Evolutionary conservation across 78 protist genomes (phyloP).

Genomic region (Dictyostelium intermedium): DNA sequence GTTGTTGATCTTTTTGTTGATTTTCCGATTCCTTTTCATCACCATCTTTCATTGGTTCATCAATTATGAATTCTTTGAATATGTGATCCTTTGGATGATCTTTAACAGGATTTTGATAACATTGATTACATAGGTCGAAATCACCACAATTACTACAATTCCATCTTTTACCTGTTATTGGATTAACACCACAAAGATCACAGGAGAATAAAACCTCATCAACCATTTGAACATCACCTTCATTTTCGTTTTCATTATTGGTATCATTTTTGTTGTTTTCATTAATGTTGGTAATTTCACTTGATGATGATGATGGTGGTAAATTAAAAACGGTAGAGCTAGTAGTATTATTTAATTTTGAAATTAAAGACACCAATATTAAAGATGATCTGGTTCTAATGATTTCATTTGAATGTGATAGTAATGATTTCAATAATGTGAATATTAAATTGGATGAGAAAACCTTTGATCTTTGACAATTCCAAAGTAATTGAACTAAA

Average conservation of each 20-base stretch:
- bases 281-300: neutral
- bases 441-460: neutral
- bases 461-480: neutral
- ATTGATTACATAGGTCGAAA: constrained; percentile 70
- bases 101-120: constrained; percentile 13
- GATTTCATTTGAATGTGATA: constrained; percentile 17
- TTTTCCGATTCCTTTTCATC: neutral
- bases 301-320: neutral
- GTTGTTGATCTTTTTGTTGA: neutral
- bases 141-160: constrained; percentile 68
- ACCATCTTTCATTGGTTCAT: constrained; percentile 43
- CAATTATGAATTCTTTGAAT: constrained; percentile 25
- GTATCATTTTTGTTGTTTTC: too few relatives aligned
- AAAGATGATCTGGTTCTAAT: neutral
- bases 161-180: constrained; percentile 45
- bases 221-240: constrained; percentile 4
- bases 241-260: neutral
- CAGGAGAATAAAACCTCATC: constrained; percentile 61
- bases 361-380: neutral
- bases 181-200: constrained; percentile 18
- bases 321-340: neutral
- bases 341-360: neutral
- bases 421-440: neutral
- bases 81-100: constrained; percentile 39
- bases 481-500: constrained; percentile 37